Evolutionary conservation across 306 rosid species (phyloP), one percentile per base, ranked within the genome.

Genomic region (Castanospermum australe): DNA sequence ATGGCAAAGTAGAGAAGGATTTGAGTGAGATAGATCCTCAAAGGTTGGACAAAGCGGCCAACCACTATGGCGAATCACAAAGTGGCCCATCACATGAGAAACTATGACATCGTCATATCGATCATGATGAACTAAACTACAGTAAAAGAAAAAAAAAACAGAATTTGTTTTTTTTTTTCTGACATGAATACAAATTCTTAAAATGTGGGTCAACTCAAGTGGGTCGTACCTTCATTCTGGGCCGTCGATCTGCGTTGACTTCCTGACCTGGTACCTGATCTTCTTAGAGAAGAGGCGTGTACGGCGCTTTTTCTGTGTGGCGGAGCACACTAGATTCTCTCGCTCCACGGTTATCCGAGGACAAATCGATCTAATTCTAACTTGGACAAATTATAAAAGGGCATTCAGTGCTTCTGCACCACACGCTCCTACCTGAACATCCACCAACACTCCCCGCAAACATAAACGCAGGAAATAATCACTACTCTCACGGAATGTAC

Each of bases 221-320:
- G n/a, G n/a, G 1, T 33, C 70, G 6, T 83, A 90, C 94, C 92
- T 90, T 88, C 91, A 85, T 68, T 72, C 91, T 90, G 74, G 92
- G 92, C 71, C 95, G 91, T 86, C 73, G 75, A 83, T 90, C 92
- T 0, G 88, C 95, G 42, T 90, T 90, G 76, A 85, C 86, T 65
- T 90, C 81, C 89, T 80, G 5, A 90, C 95, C 56, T 88, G 91
- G 15, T 90, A 90, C 32, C 95, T 88, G 39, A 90, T 90, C 82
- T 90, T 90, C 85, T 87, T 90, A 0, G 92, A 85, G 82, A 81
- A 86, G 38, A 90, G 82, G 1, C 95, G 89, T 0, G 88, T 85
- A 22, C 91, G 86, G 5, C 92, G 86, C 30, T n/a, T 90, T 90
- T 47, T 90, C 95, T 11, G 85, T 88, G 81, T 90, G 85, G 0